phyloP scores from a whole-genome alignment of 2,329 filamentous ascomycete species.

The Penicillium sp. region DNA sequence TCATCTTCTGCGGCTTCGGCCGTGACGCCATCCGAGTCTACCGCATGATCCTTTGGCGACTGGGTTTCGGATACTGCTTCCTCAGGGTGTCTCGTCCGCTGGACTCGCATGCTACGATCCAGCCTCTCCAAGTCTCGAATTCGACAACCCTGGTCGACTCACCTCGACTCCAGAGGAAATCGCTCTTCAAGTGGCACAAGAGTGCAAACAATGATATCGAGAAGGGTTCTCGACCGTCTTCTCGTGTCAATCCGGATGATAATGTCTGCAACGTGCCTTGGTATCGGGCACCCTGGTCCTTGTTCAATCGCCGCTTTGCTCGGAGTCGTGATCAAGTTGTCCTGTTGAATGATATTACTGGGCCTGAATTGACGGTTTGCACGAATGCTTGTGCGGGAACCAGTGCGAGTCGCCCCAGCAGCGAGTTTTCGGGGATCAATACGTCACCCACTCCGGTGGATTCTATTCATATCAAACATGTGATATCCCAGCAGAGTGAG shows the following conservation, averaged over 20 bases:
- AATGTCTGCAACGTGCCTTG: not conserved
- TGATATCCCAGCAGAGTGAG: slow-evolving; percentile 36
- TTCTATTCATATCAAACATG: slow-evolving; percentile 35
- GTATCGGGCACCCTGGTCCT: slow-evolving; percentile 8
- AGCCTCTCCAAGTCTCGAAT: slow-evolving; percentile 3
- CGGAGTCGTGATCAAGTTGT: slow-evolving; percentile 7
- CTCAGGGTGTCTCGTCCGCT: slow-evolving; percentile 22
- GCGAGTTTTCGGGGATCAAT: slow-evolving; percentile 18
- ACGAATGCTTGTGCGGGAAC: slow-evolving; percentile 36
- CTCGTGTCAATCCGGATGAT: not conserved
- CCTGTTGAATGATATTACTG: slow-evolving; percentile 18
- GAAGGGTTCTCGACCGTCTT: slow-evolving; percentile 14
- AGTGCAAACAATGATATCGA: slow-evolving; percentile 22
- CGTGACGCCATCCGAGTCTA: slow-evolving; percentile 61
- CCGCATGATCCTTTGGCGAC: slow-evolving; percentile 42
- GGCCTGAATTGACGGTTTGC: slow-evolving; percentile 24
- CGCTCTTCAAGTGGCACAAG: slow-evolving; percentile 25
- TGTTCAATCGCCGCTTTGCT: slow-evolving; percentile 12
- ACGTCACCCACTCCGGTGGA: slow-evolving; percentile 11
- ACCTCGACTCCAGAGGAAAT: slow-evolving; percentile 28
- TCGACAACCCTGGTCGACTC: slow-evolving; percentile 22
- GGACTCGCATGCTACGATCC: slow-evolving; percentile 11
- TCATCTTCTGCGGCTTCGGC: slow-evolving; percentile 66
- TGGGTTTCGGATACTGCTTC: slow-evolving; percentile 43
- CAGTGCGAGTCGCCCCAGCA: slow-evolving; percentile 25